phyloP scores from a whole-genome alignment of 2,329 filamentous ascomycete species.

The Arthrinium puccinioides region DNA sequence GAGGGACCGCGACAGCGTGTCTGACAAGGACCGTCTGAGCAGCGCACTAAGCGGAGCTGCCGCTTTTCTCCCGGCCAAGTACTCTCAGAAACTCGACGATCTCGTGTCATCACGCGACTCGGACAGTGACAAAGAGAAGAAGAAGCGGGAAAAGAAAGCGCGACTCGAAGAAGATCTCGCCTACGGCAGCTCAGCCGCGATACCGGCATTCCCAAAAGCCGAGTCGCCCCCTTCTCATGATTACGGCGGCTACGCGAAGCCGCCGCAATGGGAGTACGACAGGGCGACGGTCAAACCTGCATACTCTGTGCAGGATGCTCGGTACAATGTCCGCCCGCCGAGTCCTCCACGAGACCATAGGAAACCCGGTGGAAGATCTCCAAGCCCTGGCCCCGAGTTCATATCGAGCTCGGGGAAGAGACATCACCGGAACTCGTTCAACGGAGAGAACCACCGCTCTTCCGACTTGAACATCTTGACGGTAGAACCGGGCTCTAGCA shows the following conservation, averaged over 20 bases:
- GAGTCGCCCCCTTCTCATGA: constrained; percentile 17
- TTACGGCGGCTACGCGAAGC: constrained; percentile 22
- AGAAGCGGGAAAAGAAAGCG: constrained; percentile 24
- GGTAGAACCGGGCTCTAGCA: constrained; percentile 28
- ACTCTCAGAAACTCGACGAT: constrained; percentile 14
- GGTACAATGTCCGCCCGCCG: constrained; percentile 12
- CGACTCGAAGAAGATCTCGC: constrained; percentile 40
- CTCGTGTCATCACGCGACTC: constrained; percentile 16
- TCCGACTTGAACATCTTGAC: constrained; percentile 33
- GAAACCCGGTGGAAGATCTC: constrained; percentile 10
- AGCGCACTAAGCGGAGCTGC: constrained; percentile 18
- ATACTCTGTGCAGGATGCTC: constrained; percentile 21
- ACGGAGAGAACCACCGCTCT: constrained; percentile 26
- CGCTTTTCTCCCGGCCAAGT: constrained; percentile 22
- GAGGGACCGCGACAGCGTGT: constrained; percentile 5
- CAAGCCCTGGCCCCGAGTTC: constrained; percentile 12
- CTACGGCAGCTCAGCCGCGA: constrained; percentile 32
- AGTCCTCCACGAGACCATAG: constrained; percentile 6
- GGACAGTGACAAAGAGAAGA: constrained; percentile 24
- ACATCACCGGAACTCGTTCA: constrained; percentile 23
- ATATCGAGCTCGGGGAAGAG: constrained; percentile 12
- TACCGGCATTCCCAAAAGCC: constrained; percentile 3
- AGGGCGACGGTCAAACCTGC: constrained; percentile 24
- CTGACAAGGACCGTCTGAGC: constrained; percentile 11
- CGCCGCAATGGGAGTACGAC: constrained; percentile 31